Evolutionary conservation across 1,139 yeast species (phyloP), one percentile per base, ranked within the genome.

Genomic region (Yamadazyma oceani): DNA sequence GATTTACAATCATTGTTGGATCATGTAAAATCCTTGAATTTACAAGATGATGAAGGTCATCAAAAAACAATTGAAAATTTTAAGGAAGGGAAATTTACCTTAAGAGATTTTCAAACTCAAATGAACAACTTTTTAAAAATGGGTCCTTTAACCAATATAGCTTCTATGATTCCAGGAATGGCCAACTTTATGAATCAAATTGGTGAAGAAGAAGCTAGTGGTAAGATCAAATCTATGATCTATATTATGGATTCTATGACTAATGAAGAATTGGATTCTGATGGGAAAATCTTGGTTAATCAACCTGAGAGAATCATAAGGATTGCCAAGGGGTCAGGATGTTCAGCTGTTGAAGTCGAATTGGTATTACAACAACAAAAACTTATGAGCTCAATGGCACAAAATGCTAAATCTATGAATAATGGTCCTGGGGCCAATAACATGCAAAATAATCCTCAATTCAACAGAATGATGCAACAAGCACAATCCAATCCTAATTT

Each of bases 201-300:
- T 30, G 90, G 92, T 17, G 97, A 90, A 58, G 96, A 90, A 53
- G 97, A 92, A 53, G 82, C 96, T 0, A 78, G 87, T 19, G 75
- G 77, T 41, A 78, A 85, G 54, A 75, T 92, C 65, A 90, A 90
- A 60, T 75, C 85, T 45, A 88, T 92, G 95, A 83, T 92, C 34
- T 90, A 79, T 57, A 85, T 92, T 26, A 80, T 92, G 87, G 98
- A 92, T 60, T 88, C 97, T 2, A 92, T 92, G 98, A 90, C 96
- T 1, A 85, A 83, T 47, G 73, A 82, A 54, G 98, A 92, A 66
- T 76, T 92, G 45, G 96, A 89, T 51, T 79, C 89, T 46, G 98
- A 92, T 58, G 98, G 98, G 1, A 70, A 80, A 45, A 67, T 87
- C 19, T 89, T 92, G 60, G 74, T 78, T 33, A 81, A 82, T 37